Evolutionary conservation across 179 eudicot species (phyloP), one percentile per base, ranked within the genome.

Genomic region (Beta lomatogona): DNA sequence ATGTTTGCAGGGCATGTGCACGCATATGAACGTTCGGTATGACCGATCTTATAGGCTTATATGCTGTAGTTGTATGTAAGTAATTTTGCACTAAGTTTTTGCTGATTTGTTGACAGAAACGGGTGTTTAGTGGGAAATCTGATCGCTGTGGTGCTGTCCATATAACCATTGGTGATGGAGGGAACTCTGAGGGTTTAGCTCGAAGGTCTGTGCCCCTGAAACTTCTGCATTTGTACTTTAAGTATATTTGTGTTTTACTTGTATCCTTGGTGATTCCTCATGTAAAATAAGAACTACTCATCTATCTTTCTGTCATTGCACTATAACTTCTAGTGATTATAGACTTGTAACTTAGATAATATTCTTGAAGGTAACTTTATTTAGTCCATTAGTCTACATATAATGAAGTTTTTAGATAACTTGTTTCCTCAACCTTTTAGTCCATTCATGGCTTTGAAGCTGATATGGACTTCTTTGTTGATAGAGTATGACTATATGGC

Each of bases 101-200:
- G 14, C 50, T 59, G 69, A 36, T 44, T 80, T 36, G 75, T 75
- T 81, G 79, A 75, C 91, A 94, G 99, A 92, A 76, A 71, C 98
- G 93, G 11, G 94, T 91, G 12, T 90, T 85, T 73, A 81, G 84
- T 70, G 97, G 94, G 36, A 91, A 86, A 79, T 75, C 89, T 41
- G 92, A 94, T 85, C 88, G 88, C 70, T 96, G 99, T 82, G 99
- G 99, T 70, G 90, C 99, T 84, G 93, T 90, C 73, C 98, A 94
- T 87, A 89, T 96, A 80, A 96, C 99, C 76, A 91, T 96, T 79
- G 99, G 99, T 53, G 99, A 96, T 69, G 99, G 99, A 82, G 99
- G 99, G 77, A 96, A 96, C 81, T 84, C 85, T 70, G 99, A 94
- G 88, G 99, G 99, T 80, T 90, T 96, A 88, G 97, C 96, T 66